Conservation (phyloP, 257 asterid genomes). For the Phtheirospermum japonicum region DNA sequence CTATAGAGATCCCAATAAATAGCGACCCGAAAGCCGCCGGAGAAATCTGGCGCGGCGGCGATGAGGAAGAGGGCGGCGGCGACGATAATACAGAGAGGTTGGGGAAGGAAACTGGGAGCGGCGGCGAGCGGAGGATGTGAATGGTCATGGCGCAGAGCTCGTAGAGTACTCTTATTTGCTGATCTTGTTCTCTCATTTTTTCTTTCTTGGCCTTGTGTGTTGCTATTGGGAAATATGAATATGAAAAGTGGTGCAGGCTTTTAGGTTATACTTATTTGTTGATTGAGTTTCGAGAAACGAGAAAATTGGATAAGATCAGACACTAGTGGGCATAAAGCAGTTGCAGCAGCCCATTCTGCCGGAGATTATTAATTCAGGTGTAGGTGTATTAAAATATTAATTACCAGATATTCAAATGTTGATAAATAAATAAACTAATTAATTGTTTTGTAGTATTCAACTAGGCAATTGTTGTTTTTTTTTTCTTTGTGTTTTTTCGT, state of each 20-base stretch:
- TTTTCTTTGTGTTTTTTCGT: too few species aligned
- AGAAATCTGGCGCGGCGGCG: constrained; percentile 34
- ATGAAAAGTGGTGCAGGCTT: not conserved
- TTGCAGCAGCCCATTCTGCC: constrained; percentile 16
- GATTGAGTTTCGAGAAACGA: constrained; percentile 14
- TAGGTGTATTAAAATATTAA: too few species aligned
- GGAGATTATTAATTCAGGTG: too few species aligned
- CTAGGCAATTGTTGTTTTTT: too few species aligned
- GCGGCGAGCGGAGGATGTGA: constrained; percentile 42
- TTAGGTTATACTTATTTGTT: not conserved
- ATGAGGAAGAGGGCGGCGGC: constrained; percentile 27
- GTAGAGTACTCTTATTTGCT: constrained; percentile 37
- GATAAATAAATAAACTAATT: too few species aligned
- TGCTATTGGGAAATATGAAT: constrained; percentile 6
- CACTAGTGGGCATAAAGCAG: not conserved
- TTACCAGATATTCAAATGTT: too few species aligned
- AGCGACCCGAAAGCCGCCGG: constrained; percentile 53
- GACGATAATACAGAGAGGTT: constrained; percentile 22
- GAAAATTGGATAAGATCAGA: constrained; percentile 32
- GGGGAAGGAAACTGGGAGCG: constrained; percentile 37
- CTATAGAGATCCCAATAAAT: constrained; percentile 51
- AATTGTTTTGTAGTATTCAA: too few species aligned
- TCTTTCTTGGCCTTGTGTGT: not conserved
- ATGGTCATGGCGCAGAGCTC: constrained; percentile 49
- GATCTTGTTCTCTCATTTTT: constrained; percentile 34